Conservation (phyloP, 2,329 filamentous ascomycete species). For the Penicillium sp. region DNA sequence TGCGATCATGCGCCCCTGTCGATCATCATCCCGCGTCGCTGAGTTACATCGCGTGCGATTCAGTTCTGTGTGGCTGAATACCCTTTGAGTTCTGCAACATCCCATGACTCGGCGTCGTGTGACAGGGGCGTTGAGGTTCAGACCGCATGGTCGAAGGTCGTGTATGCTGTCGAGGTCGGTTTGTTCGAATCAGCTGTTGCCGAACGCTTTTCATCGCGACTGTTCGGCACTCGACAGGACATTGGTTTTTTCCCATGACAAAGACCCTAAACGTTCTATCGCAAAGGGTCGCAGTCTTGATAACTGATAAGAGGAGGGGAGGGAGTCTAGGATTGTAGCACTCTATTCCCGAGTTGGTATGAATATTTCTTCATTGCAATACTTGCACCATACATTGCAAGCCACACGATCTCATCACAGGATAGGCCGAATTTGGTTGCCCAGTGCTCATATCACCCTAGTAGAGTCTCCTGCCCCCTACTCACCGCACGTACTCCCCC, state of each 20-base stretch:
- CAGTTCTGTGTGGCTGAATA: not conserved
- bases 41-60: conserved; percentile 7
- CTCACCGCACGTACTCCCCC: too few species aligned
- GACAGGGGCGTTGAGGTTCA: not conserved
- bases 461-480: too few species aligned
- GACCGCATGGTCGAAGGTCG: not conserved
- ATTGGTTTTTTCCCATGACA: not conserved
- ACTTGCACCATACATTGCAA: not conserved
- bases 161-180: not conserved
- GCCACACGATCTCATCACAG: not conserved
- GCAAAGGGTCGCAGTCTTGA: not conserved
- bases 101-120: not conserved
- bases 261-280: not conserved
- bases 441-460: too few species aligned
- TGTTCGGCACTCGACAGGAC: too few species aligned
- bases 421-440: too few species aligned
- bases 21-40: conserved; percentile 16
- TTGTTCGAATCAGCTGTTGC: not conserved
- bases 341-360: not conserved
- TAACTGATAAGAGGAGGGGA: not conserved
- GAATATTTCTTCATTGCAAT: not conserved
- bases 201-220: not conserved
- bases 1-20: conserved; percentile 12
- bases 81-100: not conserved
- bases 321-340: not conserved